These are phyloP conservation scores for Pythium sukuiense DNA, from an alignment of 352 stramenopile genomes.

Conservation along the genomic window DNA sequence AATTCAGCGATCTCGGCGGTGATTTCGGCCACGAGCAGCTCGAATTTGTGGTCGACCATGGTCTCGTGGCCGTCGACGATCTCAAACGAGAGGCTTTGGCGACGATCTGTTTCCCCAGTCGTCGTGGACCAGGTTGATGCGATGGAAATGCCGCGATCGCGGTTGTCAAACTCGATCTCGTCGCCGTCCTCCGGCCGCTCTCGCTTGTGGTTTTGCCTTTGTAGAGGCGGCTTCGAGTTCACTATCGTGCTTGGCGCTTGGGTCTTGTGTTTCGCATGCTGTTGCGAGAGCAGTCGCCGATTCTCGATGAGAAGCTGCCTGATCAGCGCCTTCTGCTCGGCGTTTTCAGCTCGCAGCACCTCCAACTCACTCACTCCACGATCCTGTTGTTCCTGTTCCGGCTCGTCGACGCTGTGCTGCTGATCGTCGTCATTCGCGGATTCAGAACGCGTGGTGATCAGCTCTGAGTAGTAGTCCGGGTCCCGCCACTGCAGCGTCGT, in stretches of 20 bases:
- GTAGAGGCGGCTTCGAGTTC: neutral
- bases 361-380: slow-evolving; percentile 2
- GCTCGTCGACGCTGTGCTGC: neutral
- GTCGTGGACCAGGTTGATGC: slow-evolving; percentile 8
- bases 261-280: neutral
- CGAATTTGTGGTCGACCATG: slow-evolving; percentile 21
- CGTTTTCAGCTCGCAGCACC: slow-evolving; percentile 17
- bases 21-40: slow-evolving; percentile 24
- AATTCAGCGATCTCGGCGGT: slow-evolving; percentile 9
- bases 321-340: slow-evolving; percentile 20
- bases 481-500: neutral
- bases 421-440: neutral
- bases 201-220: slow-evolving; percentile 4
- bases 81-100: slow-evolving; percentile 6
- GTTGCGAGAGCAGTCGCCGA: slow-evolving; percentile 7
- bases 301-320: slow-evolving; percentile 21
- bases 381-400: neutral
- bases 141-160: neutral
- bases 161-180: neutral
- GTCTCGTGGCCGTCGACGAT: slow-evolving; percentile 14
- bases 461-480: neutral
- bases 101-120: neutral
- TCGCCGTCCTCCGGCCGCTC: neutral
- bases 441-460: slow-evolving; percentile 1
- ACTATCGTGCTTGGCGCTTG: neutral